phyloP scores from a whole-genome alignment of 306 rosid genomes.

The Carpinus fangiana region DNA sequence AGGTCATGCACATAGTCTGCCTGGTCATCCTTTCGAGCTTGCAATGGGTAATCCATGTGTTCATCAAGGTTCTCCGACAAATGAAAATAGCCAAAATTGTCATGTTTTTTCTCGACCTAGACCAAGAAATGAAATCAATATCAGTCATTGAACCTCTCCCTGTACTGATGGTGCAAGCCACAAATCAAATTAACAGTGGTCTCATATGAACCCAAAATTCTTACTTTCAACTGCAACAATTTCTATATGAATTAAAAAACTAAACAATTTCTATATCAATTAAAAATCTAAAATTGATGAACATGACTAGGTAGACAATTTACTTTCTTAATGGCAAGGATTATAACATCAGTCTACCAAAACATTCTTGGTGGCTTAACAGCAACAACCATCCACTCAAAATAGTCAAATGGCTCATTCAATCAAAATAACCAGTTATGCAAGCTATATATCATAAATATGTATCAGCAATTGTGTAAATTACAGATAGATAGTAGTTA shows the following conservation, averaged over 20 bases:
- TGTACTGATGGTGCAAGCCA: neutral
- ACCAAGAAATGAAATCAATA: conserved; percentile 28
- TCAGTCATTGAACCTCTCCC: conserved; percentile 7
- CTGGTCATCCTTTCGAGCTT: conserved; percentile 41
- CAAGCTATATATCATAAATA: neutral
- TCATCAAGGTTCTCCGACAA: conserved; percentile 83
- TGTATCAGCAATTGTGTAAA: neutral
- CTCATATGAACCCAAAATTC: neutral
- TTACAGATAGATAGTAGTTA: neutral
- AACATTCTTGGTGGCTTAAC: neutral
- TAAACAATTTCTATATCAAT: neutral
- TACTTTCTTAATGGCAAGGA: neutral
- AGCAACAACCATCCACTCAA: neutral
- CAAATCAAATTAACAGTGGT: neutral
- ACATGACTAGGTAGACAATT: conserved; percentile 1
- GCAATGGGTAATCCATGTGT: conserved; percentile 47
- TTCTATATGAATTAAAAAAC: conserved; percentile 19
- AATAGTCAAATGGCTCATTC: neutral
- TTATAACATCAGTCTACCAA: neutral
- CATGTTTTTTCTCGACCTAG: conserved; percentile 77
- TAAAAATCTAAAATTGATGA: neutral
- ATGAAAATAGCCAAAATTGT: conserved; percentile 74
- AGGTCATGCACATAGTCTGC: conserved; percentile 52
- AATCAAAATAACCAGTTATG: neutral
- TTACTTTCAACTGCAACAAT: conserved; percentile 11